phyloP scores from a whole-genome alignment of 805 yeast genomes.

The Saccharomycopsis fermentans region DNA sequence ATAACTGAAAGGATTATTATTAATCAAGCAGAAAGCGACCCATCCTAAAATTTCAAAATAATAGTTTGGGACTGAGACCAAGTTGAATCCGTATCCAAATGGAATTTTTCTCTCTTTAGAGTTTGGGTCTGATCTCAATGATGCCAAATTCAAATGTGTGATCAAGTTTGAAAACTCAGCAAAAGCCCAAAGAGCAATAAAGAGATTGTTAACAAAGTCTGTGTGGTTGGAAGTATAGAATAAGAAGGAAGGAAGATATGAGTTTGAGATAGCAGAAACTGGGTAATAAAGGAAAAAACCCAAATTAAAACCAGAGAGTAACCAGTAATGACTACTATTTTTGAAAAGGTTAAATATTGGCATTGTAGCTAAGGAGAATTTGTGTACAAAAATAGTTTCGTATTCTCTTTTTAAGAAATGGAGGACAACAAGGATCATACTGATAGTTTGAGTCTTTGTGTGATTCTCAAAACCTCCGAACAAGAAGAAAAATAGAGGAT shows the following conservation, averaged over 20 bases:
- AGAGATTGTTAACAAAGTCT: conserved; percentile 19
- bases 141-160: conserved; percentile 55
- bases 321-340: conserved; percentile 88
- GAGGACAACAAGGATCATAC: conserved; percentile 46
- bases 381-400: conserved; percentile 79
- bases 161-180: conserved; percentile 66
- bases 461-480: conserved; percentile 28
- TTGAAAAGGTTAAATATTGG: conserved; percentile 80
- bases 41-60: conserved; percentile 77
- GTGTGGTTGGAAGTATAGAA: conserved; percentile 19
- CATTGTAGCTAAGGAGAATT: conserved; percentile 86
- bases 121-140: conserved; percentile 40
- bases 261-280: not conserved
- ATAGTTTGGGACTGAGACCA: conserved; percentile 89
- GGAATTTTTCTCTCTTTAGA: conserved; percentile 61
- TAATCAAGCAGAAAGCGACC: conserved; percentile 59
- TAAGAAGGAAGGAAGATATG: conserved; percentile 4
- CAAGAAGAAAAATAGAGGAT: conserved; percentile 51
- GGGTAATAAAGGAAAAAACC: conserved; percentile 37
- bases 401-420: conserved; percentile 85
- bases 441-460: conserved; percentile 42
- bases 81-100: conserved; percentile 71
- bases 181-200: conserved; percentile 38
- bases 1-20: conserved; percentile 68
- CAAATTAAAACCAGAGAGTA: conserved; percentile 60